Conservation (phyloP, 768 basidiomycete genomes). For the Naematelia encephala region DNA sequence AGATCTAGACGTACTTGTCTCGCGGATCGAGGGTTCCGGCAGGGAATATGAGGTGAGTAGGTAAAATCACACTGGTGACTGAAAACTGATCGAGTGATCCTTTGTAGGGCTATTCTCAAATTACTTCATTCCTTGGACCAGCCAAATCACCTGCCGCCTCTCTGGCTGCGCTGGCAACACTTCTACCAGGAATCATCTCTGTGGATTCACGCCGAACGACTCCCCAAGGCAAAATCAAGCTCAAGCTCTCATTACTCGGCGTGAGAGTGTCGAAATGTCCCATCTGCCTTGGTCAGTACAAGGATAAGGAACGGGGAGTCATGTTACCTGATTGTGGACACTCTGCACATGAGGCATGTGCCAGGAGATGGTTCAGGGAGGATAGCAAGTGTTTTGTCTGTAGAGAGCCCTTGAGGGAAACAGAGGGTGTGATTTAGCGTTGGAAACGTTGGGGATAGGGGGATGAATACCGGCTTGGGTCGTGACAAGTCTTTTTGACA, state of each 20-base stretch:
- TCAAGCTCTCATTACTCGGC: constrained; percentile 66
- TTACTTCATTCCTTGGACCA: constrained; percentile 64
- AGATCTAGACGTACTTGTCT: constrained; percentile 64
- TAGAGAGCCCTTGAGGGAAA: constrained; percentile 46
- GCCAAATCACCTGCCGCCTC: constrained; percentile 48
- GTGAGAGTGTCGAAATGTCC: constrained; percentile 66
- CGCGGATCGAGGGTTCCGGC: constrained; percentile 59
- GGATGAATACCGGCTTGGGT: no score
- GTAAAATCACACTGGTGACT: no score
- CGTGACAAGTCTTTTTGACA: no score
- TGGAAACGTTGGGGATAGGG: background rate
- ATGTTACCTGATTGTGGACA: constrained; percentile 63
- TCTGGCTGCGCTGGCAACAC: constrained; percentile 33
- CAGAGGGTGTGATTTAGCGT: constrained; percentile 14
- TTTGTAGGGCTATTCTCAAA: constrained; percentile 59
- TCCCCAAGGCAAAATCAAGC: constrained; percentile 65
- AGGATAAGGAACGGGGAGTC: constrained; percentile 58
- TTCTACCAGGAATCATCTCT: constrained; percentile 54
- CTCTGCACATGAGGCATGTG: constrained; percentile 61
- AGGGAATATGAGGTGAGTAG: constrained; percentile 67
- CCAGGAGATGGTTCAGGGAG: constrained; percentile 62
- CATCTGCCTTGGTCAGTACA: constrained; percentile 71
- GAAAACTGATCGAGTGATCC: no score
- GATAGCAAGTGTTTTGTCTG: constrained; percentile 67
- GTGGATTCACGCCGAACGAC: constrained; percentile 62